phyloP scores from a whole-genome alignment of 2,329 filamentous ascomycete genomes.

The Claviceps citrina region DNA sequence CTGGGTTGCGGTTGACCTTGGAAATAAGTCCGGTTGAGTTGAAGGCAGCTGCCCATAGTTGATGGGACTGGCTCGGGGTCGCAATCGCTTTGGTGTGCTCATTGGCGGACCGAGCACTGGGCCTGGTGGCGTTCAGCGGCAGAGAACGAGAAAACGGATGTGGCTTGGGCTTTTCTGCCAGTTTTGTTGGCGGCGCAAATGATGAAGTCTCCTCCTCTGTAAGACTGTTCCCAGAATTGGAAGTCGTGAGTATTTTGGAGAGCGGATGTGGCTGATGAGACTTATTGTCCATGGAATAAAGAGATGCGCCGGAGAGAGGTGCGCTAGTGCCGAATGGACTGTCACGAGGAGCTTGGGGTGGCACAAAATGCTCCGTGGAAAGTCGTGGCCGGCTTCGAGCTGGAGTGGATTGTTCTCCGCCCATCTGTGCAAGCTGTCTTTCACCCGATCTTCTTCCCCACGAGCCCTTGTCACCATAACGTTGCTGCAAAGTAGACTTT shows the following conservation, averaged over 20 bases:
- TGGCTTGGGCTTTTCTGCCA: slow-evolving; percentile 14
- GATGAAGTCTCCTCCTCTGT: slow-evolving; percentile 52
- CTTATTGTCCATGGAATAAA: slow-evolving; percentile 31
- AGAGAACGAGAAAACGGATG: slow-evolving; percentile 25
- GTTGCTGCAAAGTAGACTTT: slow-evolving; percentile 77
- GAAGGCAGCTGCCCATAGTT: slow-evolving; percentile 68
- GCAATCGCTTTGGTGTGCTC: slow-evolving; percentile 18
- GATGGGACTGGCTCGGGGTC: slow-evolving; percentile 35
- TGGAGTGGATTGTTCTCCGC: slow-evolving; percentile 41
- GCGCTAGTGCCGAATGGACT: slow-evolving; percentile 45
- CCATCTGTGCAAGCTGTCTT: slow-evolving; percentile 35
- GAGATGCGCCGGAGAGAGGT: slow-evolving; percentile 36
- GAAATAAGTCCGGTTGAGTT: slow-evolving; percentile 90
- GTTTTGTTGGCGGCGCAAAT: slow-evolving; percentile 16
- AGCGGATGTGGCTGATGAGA: slow-evolving; percentile 58
- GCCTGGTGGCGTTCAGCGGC: slow-evolving; percentile 24
- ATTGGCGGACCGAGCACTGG: slow-evolving; percentile 15
- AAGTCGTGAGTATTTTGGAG: slow-evolving; percentile 73
- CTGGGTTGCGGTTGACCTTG: slow-evolving; percentile 76
- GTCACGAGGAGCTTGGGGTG: slow-evolving; percentile 44
- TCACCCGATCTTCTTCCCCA: slow-evolving; percentile 45
- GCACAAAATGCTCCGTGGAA: slow-evolving; percentile 64
- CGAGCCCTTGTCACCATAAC: slow-evolving; percentile 52
- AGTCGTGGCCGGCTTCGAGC: slow-evolving; percentile 52
- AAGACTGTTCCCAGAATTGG: slow-evolving; percentile 67